A percentile compares a stretch with the other conserved stretches of the same genome.
These are phyloP conservation scores for Mesembryanthemum crystallinum DNA, from an alignment of 148 eudicot species.

Conservation along the genomic window DNA sequence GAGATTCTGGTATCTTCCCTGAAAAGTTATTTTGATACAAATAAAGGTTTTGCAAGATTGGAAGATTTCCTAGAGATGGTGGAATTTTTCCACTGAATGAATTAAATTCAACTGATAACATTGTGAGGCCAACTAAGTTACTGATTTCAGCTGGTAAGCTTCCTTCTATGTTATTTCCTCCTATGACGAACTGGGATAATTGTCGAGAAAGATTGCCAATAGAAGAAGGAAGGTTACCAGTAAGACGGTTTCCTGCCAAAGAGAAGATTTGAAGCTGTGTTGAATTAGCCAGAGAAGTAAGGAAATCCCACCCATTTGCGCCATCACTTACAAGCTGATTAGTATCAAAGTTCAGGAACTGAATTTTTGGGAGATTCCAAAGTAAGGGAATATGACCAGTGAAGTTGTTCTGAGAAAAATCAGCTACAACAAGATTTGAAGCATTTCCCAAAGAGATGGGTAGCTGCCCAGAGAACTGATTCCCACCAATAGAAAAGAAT, in stretches of 20 bases:
- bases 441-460: constrained; percentile 25
- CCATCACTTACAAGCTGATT: constrained; percentile 19
- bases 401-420: constrained; percentile 26
- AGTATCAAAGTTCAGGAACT: constrained; percentile 19
- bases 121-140: constrained; percentile 25
- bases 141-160: constrained; percentile 27
- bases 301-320: constrained; percentile 17
- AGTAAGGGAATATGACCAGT: constrained; percentile 29
- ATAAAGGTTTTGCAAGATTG: constrained; percentile 23
- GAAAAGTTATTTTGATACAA: constrained; percentile 20
- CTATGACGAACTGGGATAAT: constrained; percentile 8
- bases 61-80: constrained; percentile 23
- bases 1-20: constrained; percentile 28
- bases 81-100: constrained; percentile 28
- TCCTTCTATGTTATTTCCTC: constrained; percentile 25
- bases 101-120: constrained; percentile 24
- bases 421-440: constrained; percentile 21
- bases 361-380: constrained; percentile 25
- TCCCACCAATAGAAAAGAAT: constrained; percentile 12
- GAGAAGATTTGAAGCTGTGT: constrained; percentile 13
- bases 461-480: constrained; percentile 18
- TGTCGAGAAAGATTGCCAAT: constrained; percentile 26
- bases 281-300: constrained; percentile 18
- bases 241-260: constrained; percentile 12
- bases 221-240: constrained; percentile 18